Percentiles rank a stretch among this genome's conserved stretches.
Conservation (phyloP, 202 grass and related monocot genomes). For the Carex sylvatica region DNA sequence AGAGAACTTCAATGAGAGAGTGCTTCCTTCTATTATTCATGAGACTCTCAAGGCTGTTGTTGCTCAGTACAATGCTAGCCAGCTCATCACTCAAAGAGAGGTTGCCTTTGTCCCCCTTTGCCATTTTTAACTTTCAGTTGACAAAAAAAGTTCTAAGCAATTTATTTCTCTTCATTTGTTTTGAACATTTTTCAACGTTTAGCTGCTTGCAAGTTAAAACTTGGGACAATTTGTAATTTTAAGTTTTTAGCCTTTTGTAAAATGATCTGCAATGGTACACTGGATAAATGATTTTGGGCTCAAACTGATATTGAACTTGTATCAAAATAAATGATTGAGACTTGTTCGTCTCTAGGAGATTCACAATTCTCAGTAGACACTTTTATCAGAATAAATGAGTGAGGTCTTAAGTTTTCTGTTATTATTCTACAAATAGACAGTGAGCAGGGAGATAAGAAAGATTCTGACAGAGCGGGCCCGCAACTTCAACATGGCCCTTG, state of each 20-base stretch:
- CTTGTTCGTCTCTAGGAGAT: background rate
- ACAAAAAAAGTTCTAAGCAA: background rate
- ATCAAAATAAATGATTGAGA: background rate
- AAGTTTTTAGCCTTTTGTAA: background rate
- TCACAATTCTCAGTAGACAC: background rate
- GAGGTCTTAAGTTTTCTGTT: conserved; percentile 15
- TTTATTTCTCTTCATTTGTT: background rate
- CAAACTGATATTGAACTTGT: background rate
- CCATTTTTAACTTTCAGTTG: background rate
- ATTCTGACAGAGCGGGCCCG: conserved; percentile 82
- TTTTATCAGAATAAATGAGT: background rate
- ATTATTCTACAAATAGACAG: conserved; percentile 42
- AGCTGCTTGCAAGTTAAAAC: background rate
- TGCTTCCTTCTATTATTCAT: conserved; percentile 94
- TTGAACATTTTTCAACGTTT: background rate
- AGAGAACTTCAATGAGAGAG: conserved; percentile 88
- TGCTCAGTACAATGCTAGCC: conserved; percentile 98
- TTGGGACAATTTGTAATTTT: background rate
- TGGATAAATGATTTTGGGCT: background rate
- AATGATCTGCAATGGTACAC: background rate
- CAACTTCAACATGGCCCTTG: conserved; percentile 86
- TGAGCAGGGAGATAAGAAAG: conserved; percentile 97
- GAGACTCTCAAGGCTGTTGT: conserved; percentile 98
- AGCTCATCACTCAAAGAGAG: conserved; percentile 97
- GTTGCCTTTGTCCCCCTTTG: conserved; percentile 27